Base-by-base conservation (phyloP, 1,139 yeast species). In the Hanseniaspora gamundiae region DNA sequence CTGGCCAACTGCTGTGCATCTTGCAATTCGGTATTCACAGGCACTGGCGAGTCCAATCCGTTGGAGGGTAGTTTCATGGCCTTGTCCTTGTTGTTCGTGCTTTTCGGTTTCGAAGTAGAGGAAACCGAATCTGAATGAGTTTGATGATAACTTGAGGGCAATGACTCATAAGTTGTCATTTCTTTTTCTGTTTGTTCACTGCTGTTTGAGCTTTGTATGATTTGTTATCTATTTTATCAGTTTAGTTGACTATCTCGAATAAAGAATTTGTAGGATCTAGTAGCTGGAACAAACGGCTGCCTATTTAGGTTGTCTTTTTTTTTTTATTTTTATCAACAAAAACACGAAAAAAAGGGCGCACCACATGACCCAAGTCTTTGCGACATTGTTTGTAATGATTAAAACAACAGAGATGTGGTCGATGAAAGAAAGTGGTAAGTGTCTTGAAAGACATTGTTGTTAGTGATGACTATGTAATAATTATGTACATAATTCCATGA, bases 201-300 rank as follows among this genome's bases (percentile, higher is more conserved):
- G 35, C 10, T 52, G 67, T 45, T 74, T 80, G 49, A 74, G 80
- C 50, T 42, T 78, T 9, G 78, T 85, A 2, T 93, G 93, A 0
- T 63, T 73, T 14, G 54, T 78, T 27, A 84, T n/a, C n/a, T n/a
- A n/a, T n/a, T n/a, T n/a, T 24, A 24, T 24, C 26, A 24, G 26
- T 24, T 7, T 7, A 24, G 26, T 24, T 24, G 26, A 24, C 26
- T 7, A 24, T n/a, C n/a, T n/a, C n/a, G n/a, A n/a, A n/a, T n/a
- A n/a, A n/a, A n/a, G n/a, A n/a, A n/a, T n/a, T n/a, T 24, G 26
- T 9, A 24, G 17, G 33, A 29, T 29, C n/a, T n/a, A n/a, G n/a
- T n/a, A n/a, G 29, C n/a, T n/a, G n/a, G n/a, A n/a, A n/a, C n/a
- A n/a, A 24, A 24, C 8, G 26, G 26, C 26, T 24, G 26, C 26